Percentiles rank a stretch among this genome's conserved stretches.
These are phyloP conservation scores for Entonaema liquescens DNA, from an alignment of 495 filamentous ascomycete genomes.

Conservation along the genomic window DNA sequence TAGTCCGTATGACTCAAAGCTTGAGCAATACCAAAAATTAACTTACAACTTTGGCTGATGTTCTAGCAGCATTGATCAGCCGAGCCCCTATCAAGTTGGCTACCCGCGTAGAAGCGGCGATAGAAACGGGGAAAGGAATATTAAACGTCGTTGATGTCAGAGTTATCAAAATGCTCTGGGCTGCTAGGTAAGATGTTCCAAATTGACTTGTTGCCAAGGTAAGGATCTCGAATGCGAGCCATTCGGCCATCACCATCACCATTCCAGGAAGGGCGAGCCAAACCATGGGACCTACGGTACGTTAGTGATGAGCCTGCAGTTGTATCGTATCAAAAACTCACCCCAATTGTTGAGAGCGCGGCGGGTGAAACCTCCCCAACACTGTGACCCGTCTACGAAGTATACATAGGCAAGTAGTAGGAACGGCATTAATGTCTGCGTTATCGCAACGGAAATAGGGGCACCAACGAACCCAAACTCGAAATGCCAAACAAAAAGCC, in stretches of 20 bases:
- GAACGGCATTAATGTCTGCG: conserved; percentile 81
- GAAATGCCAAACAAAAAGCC: conserved; percentile 74
- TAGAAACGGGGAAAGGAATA: conserved; percentile 68
- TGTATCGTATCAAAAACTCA: conserved; percentile 33
- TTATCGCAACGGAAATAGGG: conserved; percentile 83
- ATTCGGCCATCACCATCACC: conserved; percentile 93
- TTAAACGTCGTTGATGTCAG: conserved; percentile 66
- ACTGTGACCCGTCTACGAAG: conserved; percentile 78
- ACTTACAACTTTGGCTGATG: conserved; percentile 71
- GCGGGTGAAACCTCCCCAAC: conserved; percentile 84
- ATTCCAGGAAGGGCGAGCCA: conserved; percentile 83
- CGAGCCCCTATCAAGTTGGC: conserved; percentile 75
- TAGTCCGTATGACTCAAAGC: conserved; percentile 17
- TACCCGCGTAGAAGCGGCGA: conserved; percentile 69
- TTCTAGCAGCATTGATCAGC: conserved; percentile 73
- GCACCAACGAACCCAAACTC: conserved; percentile 84
- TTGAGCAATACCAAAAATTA: background rate
- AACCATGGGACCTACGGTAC: conserved; percentile 70
- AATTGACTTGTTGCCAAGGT: conserved; percentile 77
- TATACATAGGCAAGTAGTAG: conserved; percentile 77
- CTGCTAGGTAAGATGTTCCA: conserved; percentile 71
- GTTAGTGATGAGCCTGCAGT: conserved; percentile 16
- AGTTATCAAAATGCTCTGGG: conserved; percentile 67
- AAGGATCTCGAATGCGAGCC: conserved; percentile 82
- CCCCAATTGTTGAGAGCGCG: conserved; percentile 82